Evolutionary conservation across 2,329 filamentous ascomycete genomes (phyloP).

Genomic region (Aspergillus sp.): DNA sequence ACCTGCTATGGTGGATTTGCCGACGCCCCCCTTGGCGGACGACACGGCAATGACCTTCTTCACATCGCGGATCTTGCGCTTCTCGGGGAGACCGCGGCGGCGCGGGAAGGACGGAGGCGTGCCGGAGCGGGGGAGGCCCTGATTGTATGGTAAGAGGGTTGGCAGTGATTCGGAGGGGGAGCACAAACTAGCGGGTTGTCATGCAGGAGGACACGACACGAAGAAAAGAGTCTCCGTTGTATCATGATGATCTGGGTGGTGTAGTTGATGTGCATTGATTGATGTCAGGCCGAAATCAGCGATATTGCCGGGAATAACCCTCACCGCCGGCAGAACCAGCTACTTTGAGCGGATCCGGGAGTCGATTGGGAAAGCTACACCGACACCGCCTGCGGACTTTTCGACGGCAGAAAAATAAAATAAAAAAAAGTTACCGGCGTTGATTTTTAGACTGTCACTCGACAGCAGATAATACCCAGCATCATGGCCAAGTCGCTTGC

Average conservation of each 20-base stretch:
- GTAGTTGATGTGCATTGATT: not conserved
- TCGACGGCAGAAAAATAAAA: slow-evolving; percentile 23
- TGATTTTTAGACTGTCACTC: slow-evolving; percentile 9
- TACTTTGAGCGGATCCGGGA: not conserved
- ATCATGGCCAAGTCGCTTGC: slow-evolving; percentile 54
- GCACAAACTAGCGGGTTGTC: slow-evolving; percentile 79
- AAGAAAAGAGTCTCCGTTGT: slow-evolving; percentile 55
- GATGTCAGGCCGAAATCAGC: not conserved
- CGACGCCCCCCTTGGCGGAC: slow-evolving; percentile 96
- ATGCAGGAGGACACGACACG: slow-evolving; percentile 59
- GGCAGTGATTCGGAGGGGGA: not conserved
- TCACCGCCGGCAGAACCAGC: slow-evolving; percentile 18
- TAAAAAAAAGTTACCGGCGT: slow-evolving; percentile 10
- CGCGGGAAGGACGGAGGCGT: slow-evolving; percentile 66
- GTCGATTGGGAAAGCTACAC: not conserved
- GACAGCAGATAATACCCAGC: not conserved
- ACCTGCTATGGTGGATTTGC: slow-evolving; percentile 92
- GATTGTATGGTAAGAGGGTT: not conserved
- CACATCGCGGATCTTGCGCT: slow-evolving; percentile 78
- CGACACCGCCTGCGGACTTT: slow-evolving; percentile 17
- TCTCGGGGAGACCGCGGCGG: slow-evolving; percentile 76
- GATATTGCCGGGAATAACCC: slow-evolving; percentile 20
- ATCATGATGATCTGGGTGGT: slow-evolving; percentile 7
- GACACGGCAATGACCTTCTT: slow-evolving; percentile 94
- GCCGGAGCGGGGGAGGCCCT: slow-evolving; percentile 84